Conservation (phyloP, 495 filamentous ascomycete species). For the Trichocladium antarcticum region DNA sequence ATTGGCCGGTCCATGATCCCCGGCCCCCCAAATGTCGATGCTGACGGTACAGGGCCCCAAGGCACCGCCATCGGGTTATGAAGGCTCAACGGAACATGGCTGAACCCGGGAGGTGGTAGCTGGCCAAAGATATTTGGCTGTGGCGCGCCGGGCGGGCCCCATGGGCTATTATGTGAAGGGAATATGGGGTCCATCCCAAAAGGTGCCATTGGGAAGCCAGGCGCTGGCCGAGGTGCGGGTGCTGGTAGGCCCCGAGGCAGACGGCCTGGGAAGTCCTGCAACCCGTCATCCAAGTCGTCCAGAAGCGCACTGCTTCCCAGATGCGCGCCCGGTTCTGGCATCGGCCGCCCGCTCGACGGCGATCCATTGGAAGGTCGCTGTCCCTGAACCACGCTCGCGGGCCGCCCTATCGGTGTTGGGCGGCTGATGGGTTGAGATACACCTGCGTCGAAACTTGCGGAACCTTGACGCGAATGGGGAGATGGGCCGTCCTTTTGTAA, state of each 20-base stretch:
- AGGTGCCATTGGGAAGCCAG: slow-evolving; percentile 14
- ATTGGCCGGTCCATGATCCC: slow-evolving; percentile 20
- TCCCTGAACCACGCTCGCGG: slow-evolving; percentile 55
- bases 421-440: slow-evolving; percentile 56
- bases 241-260: slow-evolving; percentile 4
- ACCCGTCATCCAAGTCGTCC: slow-evolving; percentile 57
- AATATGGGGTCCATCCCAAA: slow-evolving; percentile 24
- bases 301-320: slow-evolving; percentile 92
- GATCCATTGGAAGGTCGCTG: slow-evolving; percentile 23
- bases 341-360: slow-evolving; percentile 42
- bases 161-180: slow-evolving; percentile 18
- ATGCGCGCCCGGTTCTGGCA: slow-evolving; percentile 56
- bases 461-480: slow-evolving; percentile 37
- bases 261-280: slow-evolving; percentile 16
- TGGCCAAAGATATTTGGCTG: slow-evolving; percentile 15
- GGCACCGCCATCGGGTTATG: slow-evolving; percentile 10
- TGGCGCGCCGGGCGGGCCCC: slow-evolving; percentile 14
- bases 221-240: slow-evolving; percentile 18
- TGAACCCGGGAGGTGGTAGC: slow-evolving; percentile 19
- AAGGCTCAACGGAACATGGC: slow-evolving; percentile 4
- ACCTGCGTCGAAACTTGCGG: slow-evolving; percentile 33
- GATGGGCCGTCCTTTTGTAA: slow-evolving; percentile 25
- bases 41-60: slow-evolving; percentile 21
- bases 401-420: slow-evolving; percentile 80
- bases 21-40: slow-evolving; percentile 23